Evolutionary conservation across 352 stramenopile genomes (phyloP), one percentile per base, ranked within the genome.

Genomic region (Phytophthora pistaciae): DNA sequence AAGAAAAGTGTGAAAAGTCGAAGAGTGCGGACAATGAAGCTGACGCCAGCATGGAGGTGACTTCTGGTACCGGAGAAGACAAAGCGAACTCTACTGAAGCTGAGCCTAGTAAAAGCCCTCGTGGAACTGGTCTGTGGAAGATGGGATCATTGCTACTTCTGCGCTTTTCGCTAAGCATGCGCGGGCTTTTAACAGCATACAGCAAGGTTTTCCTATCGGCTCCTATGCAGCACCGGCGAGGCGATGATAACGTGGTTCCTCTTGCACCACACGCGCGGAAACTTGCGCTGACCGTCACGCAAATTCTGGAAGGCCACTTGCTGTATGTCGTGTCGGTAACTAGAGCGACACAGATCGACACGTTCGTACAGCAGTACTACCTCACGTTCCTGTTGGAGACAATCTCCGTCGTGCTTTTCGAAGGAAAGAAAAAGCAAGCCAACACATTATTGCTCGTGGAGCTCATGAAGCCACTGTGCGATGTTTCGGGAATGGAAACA

Each of bases 371-470:
- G 64, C 85, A 93, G 61, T 95, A 92, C 59, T 94, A 92, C 48
- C 62, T 94, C 3, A 82, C 84, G 13, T 96, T 93, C 23, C 68
- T 95, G 3, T 69, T 96, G 36, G 90, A 96, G 61, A 95, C 90
- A 7, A 83, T 94, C 10, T 85, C 89, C 38, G 72, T 80, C 42
- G 77, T 93, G 5, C 42, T 95, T 13, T 95, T 95, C 53, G 88
- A 95, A 23, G 77, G 74, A 38, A 94, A 91, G 72, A 91, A 88
- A 52, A 93, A 91, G 46, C 87, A 92, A 70, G 72, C 82, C 6
- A 95, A 95, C 50, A 91, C 86, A 2, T 46, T 95, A 44, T 58
- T 95, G 55, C 69, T 96, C 60, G 70, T 84, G 3, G 78, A 95
- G 67, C 64, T 95, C 20, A 68, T 93, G 42, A 86, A 82, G 16